Base-by-base conservation (phyloP, 2,329 filamentous ascomycete species). In the Neofusicoccum laricinum region DNA sequence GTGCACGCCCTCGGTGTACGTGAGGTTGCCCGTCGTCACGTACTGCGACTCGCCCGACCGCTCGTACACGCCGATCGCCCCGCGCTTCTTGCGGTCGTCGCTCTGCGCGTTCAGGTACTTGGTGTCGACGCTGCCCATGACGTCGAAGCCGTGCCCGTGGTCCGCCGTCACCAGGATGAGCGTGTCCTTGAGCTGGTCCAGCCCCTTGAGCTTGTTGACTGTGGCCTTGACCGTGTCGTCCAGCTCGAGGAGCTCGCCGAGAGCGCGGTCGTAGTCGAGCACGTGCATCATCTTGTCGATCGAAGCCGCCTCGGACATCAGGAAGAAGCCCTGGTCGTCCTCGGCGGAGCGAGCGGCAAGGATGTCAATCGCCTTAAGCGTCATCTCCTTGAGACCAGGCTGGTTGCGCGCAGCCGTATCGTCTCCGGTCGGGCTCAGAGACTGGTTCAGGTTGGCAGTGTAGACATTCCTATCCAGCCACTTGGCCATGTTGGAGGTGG, bases 281-380 rank as follows among this genome's bases (percentile, higher is more conserved):
- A 69, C 76, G 79, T 96, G 92, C 91, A 96, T 95, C 83, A 92
- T 89, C 83, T 96, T 96, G 79, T 95, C 92, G 69, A 96, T 90
- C 1, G 88, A 91, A 15, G 92, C 92, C 30, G 89, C 92, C 77
- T 96, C 92, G 12, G 88, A 88, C 91, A 96, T 95, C 72, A 96
- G 83, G 83, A 95, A 92, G 85, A 90, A 96, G 5, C 92, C 92
- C 66, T 90, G 84, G 65, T 89, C 84, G 21, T 55, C 61, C 36
- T 63, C 61, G 38, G 84, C 84, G 32, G 88, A 86, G 65, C 80
- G 80, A 43, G 82, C 82, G 75, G 89, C 79, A n/a, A 95, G 85
- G 61, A 94, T 87, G 65, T 94, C 90, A 57, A 95, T 85, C 25
- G 91, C 91, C 81, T 96, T 96, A 70, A 93, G 81, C 0, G 92